Conservation (phyloP, 1,284 basidiomycete genomes). For the Phellopilus nigrolimitatus region DNA sequence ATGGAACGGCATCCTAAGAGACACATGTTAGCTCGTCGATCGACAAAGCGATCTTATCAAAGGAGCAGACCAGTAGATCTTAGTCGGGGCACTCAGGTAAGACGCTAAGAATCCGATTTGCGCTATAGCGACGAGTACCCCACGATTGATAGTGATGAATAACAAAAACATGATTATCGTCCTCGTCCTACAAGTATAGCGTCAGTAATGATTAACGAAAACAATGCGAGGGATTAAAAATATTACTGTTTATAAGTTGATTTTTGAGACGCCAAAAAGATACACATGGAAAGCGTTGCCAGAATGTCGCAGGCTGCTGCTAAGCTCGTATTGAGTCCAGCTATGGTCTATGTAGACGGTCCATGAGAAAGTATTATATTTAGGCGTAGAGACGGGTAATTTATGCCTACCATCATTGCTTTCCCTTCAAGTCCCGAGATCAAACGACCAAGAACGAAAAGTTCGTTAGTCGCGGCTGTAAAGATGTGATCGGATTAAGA, state of each 20-base stretch:
- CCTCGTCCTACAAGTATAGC: slow-evolving; percentile 5
- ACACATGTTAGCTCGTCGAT: not conserved
- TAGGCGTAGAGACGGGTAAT: not conserved
- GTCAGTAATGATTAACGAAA: not conserved
- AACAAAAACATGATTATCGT: slow-evolving; percentile 7
- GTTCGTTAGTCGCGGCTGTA: slow-evolving; percentile 6
- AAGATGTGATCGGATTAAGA: not conserved
- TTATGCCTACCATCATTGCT: slow-evolving; percentile 10
- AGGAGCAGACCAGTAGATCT: slow-evolving; percentile 15
- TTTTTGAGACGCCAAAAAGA: slow-evolving; percentile 10
- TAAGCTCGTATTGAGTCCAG: slow-evolving; percentile 11
- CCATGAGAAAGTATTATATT: not conserved
- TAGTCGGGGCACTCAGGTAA: slow-evolving; percentile 5
- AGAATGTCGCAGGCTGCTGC: slow-evolving; percentile 14
- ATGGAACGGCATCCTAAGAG: slow-evolving; percentile 17
- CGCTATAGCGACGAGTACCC: slow-evolving; percentile 11
- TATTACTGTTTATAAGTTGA: slow-evolving; percentile 11
- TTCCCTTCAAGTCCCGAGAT: slow-evolving; percentile 8
- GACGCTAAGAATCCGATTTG: slow-evolving; percentile 13
- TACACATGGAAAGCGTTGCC: slow-evolving; percentile 13
- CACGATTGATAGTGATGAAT: slow-evolving; percentile 16
- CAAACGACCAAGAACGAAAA: slow-evolving; percentile 4
- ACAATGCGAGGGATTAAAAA: not conserved
- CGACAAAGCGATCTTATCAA: not conserved
- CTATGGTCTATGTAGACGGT: slow-evolving; percentile 4